A percentile compares a stretch with the other conserved stretches of the same genome.
These are phyloP conservation scores for Colletotrichum incanum DNA, from an alignment of 2,329 filamentous ascomycete genomes.

Conservation along the genomic window DNA sequence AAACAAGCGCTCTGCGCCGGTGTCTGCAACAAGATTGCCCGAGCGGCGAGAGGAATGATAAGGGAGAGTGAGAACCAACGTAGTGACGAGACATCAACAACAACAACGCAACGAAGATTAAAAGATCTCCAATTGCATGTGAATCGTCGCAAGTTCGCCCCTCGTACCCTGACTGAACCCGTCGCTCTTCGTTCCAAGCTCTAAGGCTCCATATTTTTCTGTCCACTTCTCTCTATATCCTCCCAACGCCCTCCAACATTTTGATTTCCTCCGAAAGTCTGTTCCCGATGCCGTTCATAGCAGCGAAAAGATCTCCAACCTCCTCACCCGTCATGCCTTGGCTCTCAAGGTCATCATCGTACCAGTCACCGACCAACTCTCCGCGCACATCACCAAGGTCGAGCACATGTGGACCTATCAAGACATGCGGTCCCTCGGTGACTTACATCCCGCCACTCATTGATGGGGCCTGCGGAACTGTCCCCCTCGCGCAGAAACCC, in stretches of 20 bases:
- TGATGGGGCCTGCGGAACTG: slow-evolving; percentile 54
- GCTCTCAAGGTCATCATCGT: slow-evolving; percentile 42
- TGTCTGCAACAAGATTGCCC: slow-evolving; percentile 44
- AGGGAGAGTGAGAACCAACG: slow-evolving; percentile 28
- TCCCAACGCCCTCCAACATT: neutral
- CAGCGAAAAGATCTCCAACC: slow-evolving; percentile 35
- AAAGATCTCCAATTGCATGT: slow-evolving; percentile 37
- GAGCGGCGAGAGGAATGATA: slow-evolving; percentile 43
- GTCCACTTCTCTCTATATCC: neutral
- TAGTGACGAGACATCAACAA: slow-evolving; percentile 41
- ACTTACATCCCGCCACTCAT: slow-evolving; percentile 55
- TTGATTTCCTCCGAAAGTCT: neutral
- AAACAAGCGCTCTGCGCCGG: slow-evolving; percentile 39
- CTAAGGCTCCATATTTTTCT: neutral
- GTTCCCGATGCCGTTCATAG: slow-evolving; percentile 42
- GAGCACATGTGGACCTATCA: slow-evolving; percentile 34
- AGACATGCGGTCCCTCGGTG: slow-evolving; percentile 45
- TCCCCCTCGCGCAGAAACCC: slow-evolving; percentile 48
- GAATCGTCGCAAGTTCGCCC: slow-evolving; percentile 17
- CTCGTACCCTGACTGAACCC: slow-evolving; percentile 14
- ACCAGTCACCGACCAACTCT: slow-evolving; percentile 36
- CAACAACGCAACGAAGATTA: slow-evolving; percentile 35
- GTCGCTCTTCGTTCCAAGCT: slow-evolving; percentile 11
- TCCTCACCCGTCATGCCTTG: slow-evolving; percentile 36
- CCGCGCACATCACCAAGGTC: slow-evolving; percentile 35